Percentiles rank a stretch among this genome's conserved stretches.
These are phyloP conservation scores for Saccharomyces mikatae DNA, from an alignment of 805 yeast genomes.

Conservation along the genomic window DNA sequence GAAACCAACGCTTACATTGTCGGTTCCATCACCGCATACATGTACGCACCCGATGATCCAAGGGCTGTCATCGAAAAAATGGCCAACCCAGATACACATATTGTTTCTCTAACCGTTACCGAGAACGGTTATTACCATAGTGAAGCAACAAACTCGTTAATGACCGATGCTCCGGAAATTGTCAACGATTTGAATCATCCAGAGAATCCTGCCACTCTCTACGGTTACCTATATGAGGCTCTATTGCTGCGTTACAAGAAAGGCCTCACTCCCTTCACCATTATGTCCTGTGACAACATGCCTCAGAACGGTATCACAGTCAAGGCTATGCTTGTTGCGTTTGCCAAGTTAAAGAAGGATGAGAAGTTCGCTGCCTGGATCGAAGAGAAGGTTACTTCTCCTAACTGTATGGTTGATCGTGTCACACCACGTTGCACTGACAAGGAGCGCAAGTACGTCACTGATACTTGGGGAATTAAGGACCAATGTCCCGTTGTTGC, in stretches of 20 bases:
- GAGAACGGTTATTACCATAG: slow-evolving; percentile 5
- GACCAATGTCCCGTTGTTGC: slow-evolving; percentile 5
- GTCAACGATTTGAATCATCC: slow-evolving; percentile 1
- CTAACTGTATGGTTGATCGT: slow-evolving; percentile 7
- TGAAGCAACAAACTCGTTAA: slow-evolving; percentile 3
- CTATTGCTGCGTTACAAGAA: slow-evolving; percentile 1
- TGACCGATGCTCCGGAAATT: slow-evolving; percentile 3
- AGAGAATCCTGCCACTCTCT: slow-evolving; percentile 1
- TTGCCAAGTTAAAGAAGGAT: slow-evolving; percentile 2
- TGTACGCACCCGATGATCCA: slow-evolving; percentile 7
- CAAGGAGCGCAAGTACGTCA: slow-evolving; percentile 1
- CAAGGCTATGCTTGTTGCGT: slow-evolving; percentile 3
- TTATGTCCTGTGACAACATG: slow-evolving; percentile 8
- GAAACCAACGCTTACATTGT: neutral
- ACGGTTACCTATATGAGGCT: slow-evolving; percentile 5
- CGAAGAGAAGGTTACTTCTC: slow-evolving; percentile 2
- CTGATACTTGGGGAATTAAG: slow-evolving; percentile 2
- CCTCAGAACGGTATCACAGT: slow-evolving; percentile 5
- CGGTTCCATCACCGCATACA: slow-evolving; percentile 4
- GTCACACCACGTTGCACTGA: slow-evolving; percentile 6
- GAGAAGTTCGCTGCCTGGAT: slow-evolving; percentile 4
- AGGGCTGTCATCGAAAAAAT: slow-evolving; percentile 6
- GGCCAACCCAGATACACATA: slow-evolving; percentile 4
- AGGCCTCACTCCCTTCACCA: slow-evolving; percentile 6
- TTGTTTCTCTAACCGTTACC: slow-evolving; percentile 5